Base-by-base conservation (phyloP, 1,284 basidiomycete genomes). In the Cryptococcus sp. region DNA sequence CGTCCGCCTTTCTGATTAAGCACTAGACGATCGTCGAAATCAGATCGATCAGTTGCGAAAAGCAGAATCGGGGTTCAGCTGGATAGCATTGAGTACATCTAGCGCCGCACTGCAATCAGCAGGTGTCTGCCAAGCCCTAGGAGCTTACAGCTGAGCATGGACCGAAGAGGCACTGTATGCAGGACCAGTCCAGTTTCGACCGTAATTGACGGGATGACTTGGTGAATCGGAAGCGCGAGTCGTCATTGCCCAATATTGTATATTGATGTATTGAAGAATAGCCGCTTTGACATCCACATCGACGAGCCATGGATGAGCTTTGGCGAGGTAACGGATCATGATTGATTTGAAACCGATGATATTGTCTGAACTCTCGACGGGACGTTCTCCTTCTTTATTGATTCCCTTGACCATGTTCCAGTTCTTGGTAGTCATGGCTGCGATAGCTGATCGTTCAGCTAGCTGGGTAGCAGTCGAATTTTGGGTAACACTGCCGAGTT, bases 341-440 rank as follows among this genome's bases (percentile, higher is more conserved):
- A 57, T 50, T 16, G 58, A 45, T 34, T 60, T 60, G 53, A 60
- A 60, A 1, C 50, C 52, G 4, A 60, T 50, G 11, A 41, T 55
- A 32, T 60, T 55, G 31, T 55, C 40, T 13, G 32, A 22, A 16
- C 34, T 21, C 5, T 22, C 28, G 4, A 25, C 45, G 25, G 45
- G 37, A 9, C 58, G 55, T 3, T 23, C 24, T 41, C 52, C 58
- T 37, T 60, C 58, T 18, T 48, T 48, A 50, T 54, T 56, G 13
- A 56, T 36, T 2, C 55, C 58, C 13, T 49, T 36, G 16, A 19
- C 24, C 14, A 31, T 39, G 36, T 60, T 56, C 58, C 58, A 60
- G 9, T 24, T 43, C 11, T n/a, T 18, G 16, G 49, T 40, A 9
- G 31, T 48, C 13, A 50, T 47, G 9, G 48, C 36, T 7, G 41